A percentile compares a stretch with the other conserved stretches of the same genome.
Evolutionary conservation across 148 eudicot genomes (phyloP).

Genomic region (Pharnaceum exiguum): DNA sequence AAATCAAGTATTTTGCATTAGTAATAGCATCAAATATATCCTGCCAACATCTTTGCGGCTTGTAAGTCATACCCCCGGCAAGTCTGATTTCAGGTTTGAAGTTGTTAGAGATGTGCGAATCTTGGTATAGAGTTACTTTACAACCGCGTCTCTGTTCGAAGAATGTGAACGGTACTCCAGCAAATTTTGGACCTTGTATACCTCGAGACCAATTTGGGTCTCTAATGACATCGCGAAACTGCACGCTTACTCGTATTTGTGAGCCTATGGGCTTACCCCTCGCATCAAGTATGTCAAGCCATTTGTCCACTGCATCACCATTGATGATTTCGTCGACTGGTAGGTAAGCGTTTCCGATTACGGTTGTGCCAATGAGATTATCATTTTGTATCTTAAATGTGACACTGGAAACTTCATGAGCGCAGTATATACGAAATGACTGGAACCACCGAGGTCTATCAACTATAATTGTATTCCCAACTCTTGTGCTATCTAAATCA

Average conservation of each 20-base stretch:
- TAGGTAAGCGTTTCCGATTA: conserved; percentile 71
- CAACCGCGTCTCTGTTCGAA: conserved; percentile 65
- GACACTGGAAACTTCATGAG: conserved; percentile 48
- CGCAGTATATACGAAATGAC: conserved; percentile 53
- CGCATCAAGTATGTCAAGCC: conserved; percentile 52
- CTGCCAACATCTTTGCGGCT: conserved; percentile 63
- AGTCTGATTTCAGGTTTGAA: conserved; percentile 21
- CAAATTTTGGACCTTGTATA: conserved; percentile 35
- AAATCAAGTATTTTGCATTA: conserved; percentile 54
- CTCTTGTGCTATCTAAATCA: conserved; percentile 65
- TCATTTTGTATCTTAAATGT: conserved; percentile 62
- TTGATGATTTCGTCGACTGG: conserved; percentile 48
- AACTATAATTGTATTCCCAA: conserved; percentile 48
- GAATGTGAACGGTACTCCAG: conserved; percentile 54
- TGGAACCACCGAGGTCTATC: conserved; percentile 48
- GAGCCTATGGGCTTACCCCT: conserved; percentile 43
- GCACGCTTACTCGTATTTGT: conserved; percentile 52
- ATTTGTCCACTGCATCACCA: conserved; percentile 39
- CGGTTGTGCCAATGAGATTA: conserved; percentile 59
- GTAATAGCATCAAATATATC: conserved; percentile 63
- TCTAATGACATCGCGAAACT: conserved; percentile 34
- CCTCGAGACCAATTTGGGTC: conserved; percentile 66
- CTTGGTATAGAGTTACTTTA: conserved; percentile 52
- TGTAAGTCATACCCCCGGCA: conserved; percentile 25
- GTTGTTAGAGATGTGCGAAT: conserved; percentile 55